Percentiles rank a stretch among this genome's conserved stretches.
Evolutionary conservation across 345 rosid genomes (phyloP).

Genomic region (Syzygium aqueum): DNA sequence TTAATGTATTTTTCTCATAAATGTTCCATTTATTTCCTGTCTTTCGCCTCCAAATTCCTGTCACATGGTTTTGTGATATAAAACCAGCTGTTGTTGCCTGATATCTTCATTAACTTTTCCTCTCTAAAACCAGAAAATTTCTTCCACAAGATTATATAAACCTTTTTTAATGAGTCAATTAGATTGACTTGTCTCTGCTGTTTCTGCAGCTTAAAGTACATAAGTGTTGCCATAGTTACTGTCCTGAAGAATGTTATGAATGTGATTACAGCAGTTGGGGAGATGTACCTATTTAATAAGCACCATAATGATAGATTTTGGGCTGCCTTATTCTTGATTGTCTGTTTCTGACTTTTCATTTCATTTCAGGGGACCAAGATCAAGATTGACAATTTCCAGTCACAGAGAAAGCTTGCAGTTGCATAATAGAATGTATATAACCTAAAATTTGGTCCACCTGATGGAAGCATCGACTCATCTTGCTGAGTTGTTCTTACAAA

Average conservation of each 20-base stretch:
- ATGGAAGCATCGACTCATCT: not conserved
- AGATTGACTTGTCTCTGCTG: not conserved
- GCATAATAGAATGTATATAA: not conserved
- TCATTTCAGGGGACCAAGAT: not conserved
- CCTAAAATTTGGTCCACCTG: not conserved
- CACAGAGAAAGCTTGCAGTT: not conserved
- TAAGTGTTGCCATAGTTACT: constrained; percentile 98
- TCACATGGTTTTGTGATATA: not conserved
- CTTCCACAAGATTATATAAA: not conserved
- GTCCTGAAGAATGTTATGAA: constrained; percentile 97
- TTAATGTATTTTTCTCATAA: not conserved
- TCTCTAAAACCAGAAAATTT: not conserved
- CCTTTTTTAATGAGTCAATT: not conserved
- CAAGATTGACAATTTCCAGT: not conserved
- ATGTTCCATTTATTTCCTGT: not conserved
- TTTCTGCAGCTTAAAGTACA: constrained; percentile 80
- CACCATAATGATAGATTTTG: constrained; percentile 89
- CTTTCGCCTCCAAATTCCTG: not conserved
- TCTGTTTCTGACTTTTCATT: constrained; percentile 13
- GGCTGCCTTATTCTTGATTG: constrained; percentile 96
- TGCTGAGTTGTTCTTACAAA: not conserved
- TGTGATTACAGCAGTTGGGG: constrained; percentile 93
- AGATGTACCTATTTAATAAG: constrained; percentile 89
- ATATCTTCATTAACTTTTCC: not conserved
- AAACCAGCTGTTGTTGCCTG: not conserved